Evolutionary conservation across 805 yeast genomes (phyloP).

Genomic region (Ogataea ganodermae): DNA sequence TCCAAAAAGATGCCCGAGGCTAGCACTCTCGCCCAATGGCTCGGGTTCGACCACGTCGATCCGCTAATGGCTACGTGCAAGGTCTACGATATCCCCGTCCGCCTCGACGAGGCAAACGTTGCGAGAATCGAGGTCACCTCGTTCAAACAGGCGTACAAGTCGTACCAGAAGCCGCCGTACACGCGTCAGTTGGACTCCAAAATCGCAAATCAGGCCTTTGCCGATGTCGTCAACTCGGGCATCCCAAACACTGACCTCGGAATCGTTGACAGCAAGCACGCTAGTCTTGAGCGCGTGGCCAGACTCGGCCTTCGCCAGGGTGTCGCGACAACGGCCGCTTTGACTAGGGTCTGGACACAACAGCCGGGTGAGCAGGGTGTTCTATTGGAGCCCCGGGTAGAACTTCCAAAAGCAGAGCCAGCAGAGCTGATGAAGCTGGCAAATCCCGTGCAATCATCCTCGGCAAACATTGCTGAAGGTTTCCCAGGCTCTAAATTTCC

Average conservation of each 20-base stretch:
- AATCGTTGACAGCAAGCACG: slow-evolving; percentile 12
- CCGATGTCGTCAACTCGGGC: slow-evolving; percentile 45
- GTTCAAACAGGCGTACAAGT: slow-evolving; percentile 35
- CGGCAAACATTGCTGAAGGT: too few relatives aligned
- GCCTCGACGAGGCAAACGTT: slow-evolving; percentile 33
- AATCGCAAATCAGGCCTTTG: slow-evolving; percentile 31
- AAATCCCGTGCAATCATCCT: too few relatives aligned
- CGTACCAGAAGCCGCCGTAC: slow-evolving; percentile 46
- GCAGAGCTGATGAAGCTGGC: too few relatives aligned
- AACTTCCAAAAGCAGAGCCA: too few relatives aligned
- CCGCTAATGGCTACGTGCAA: slow-evolving; percentile 58
- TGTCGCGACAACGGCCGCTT: slow-evolving; percentile 10
- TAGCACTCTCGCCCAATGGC: slow-evolving; percentile 43
- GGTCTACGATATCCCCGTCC: slow-evolving; percentile 59
- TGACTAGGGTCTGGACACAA: slow-evolving; percentile 7
- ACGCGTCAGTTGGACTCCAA: slow-evolving; percentile 45
- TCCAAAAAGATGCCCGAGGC: slow-evolving; percentile 63
- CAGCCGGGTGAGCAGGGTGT: too few relatives aligned
- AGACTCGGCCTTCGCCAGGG: slow-evolving; percentile 25
- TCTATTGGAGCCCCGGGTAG: too few relatives aligned
- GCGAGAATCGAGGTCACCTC: slow-evolving; percentile 45
- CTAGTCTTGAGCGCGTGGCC: slow-evolving; percentile 23
- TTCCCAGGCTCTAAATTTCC: too few relatives aligned
- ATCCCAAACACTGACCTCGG: slow-evolving; percentile 22
- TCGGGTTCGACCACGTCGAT: slow-evolving; percentile 67